Conservation (phyloP, 164 flowering plant species). For the Buxus sempervirens region DNA sequence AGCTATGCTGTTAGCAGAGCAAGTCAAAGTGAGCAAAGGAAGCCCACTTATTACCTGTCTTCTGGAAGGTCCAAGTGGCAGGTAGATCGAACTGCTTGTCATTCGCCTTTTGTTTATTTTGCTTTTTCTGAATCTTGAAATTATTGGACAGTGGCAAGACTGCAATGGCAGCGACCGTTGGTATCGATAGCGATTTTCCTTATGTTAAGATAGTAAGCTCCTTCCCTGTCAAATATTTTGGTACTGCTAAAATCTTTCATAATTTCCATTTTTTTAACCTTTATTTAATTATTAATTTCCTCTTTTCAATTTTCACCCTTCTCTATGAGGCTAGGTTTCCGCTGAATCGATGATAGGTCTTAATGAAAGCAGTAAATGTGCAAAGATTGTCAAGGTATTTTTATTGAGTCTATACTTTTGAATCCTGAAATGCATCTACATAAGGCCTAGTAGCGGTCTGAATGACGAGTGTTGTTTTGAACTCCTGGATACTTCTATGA, state of each 20-base stretch:
- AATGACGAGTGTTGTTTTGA: not conserved
- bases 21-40: constrained; percentile 90
- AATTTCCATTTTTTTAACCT: not conserved
- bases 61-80: constrained; percentile 94
- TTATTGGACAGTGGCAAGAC: constrained; percentile 83
- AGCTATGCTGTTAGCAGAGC: constrained; percentile 90
- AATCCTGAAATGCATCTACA: not conserved
- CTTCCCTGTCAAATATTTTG: constrained; percentile 4
- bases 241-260: not conserved
- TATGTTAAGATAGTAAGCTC: constrained; percentile 90
- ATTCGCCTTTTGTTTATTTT: not conserved
- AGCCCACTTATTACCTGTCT: constrained; percentile 92
- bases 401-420: constrained; percentile 8
- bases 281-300: no score
- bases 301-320: constrained; percentile 2
- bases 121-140: constrained; percentile 1
- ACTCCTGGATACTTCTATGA: not conserved
- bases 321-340: constrained; percentile 51
- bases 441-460: not conserved
- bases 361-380: constrained; percentile 89
- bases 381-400: constrained; percentile 91
- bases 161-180: constrained; percentile 91
- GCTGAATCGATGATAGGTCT: constrained; percentile 97
- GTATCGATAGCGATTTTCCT: constrained; percentile 92
- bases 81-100: constrained; percentile 36